Evolutionary conservation across 495 filamentous ascomycete genomes (phyloP).

Genomic region (Aspergillus sclerotiicarbonarius): DNA sequence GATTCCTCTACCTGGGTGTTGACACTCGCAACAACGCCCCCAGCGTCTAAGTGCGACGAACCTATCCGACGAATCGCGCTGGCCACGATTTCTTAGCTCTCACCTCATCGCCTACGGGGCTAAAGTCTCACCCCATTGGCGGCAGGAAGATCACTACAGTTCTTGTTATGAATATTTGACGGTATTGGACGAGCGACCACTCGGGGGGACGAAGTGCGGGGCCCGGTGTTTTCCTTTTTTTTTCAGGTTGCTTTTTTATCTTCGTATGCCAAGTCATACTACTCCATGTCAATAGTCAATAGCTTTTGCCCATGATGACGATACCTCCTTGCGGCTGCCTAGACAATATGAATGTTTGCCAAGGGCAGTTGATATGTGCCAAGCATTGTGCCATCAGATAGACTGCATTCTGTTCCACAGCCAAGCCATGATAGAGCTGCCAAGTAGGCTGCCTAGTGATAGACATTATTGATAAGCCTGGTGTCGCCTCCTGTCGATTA

Average conservation of each 20-base stretch:
- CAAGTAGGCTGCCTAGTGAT: neutral
- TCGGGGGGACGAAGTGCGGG: neutral
- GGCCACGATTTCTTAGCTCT: conserved; percentile 22
- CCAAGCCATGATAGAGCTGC: conserved; percentile 20
- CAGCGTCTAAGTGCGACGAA: conserved; percentile 6
- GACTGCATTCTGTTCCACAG: conserved; percentile 23
- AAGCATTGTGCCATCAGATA: conserved; percentile 40
- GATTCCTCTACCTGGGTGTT: conserved; percentile 16
- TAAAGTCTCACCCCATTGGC: neutral
- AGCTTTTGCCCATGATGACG: conserved; percentile 11
- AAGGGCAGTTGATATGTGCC: conserved; percentile 37
- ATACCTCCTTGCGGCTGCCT: conserved; percentile 14
- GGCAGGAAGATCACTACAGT: neutral
- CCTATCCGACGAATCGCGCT: conserved; percentile 21
- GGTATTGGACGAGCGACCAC: conserved; percentile 3
- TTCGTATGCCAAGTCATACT: neutral
- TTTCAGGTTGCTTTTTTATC: conserved; percentile 8
- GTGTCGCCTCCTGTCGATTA: neutral
- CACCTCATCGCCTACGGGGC: conserved; percentile 7
- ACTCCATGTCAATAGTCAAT: conserved; percentile 4
- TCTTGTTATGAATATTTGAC: neutral
- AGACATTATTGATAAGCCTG: neutral
- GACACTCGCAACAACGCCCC: conserved; percentile 22
- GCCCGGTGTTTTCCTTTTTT: conserved; percentile 4
- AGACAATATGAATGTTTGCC: conserved; percentile 28